A percentile compares a stretch with the other conserved stretches of the same genome.
These are phyloP conservation scores for Russula sp. DNA, from an alignment of 768 basidiomycete species.

Conservation along the genomic window DNA sequence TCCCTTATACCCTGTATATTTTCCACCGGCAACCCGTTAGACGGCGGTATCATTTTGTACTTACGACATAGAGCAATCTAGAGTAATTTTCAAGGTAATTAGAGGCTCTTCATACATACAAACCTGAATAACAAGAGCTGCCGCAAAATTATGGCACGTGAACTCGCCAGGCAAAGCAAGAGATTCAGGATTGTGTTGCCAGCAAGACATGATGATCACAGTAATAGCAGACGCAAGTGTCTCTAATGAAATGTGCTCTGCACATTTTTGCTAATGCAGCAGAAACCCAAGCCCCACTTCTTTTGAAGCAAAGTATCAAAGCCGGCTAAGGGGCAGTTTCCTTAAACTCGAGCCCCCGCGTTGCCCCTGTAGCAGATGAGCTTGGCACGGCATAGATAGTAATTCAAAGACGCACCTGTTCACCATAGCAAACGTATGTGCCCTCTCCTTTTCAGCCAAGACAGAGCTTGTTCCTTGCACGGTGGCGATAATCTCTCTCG, in stretches of 20 bases:
- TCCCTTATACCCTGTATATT: background rate
- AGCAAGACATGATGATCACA: no score
- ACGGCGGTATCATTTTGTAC: background rate
- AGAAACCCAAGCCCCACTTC: background rate
- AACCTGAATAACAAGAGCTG: background rate
- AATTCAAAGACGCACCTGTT: conserved; percentile 58
- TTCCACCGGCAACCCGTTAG: background rate
- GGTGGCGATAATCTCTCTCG: conserved; percentile 72
- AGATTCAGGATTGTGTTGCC: background rate
- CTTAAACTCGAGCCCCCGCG: conserved; percentile 23
- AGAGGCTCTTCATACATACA: background rate
- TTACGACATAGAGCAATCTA: background rate
- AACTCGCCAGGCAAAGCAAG: background rate
- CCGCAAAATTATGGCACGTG: no score
- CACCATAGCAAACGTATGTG: conserved; percentile 69
- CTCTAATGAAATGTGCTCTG: background rate
- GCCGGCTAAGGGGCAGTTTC: background rate
- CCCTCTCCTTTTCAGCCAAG: conserved; percentile 56
- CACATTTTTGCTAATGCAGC: background rate
- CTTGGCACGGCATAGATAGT: background rate
- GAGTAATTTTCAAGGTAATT: background rate
- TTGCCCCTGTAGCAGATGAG: conserved; percentile 18
- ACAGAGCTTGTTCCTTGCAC: conserved; percentile 60
- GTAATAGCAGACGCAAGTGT: background rate
- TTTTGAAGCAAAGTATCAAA: background rate